Conservation (phyloP, 2,329 filamentous ascomycete genomes). For the Nannizziopsis barbatae region DNA sequence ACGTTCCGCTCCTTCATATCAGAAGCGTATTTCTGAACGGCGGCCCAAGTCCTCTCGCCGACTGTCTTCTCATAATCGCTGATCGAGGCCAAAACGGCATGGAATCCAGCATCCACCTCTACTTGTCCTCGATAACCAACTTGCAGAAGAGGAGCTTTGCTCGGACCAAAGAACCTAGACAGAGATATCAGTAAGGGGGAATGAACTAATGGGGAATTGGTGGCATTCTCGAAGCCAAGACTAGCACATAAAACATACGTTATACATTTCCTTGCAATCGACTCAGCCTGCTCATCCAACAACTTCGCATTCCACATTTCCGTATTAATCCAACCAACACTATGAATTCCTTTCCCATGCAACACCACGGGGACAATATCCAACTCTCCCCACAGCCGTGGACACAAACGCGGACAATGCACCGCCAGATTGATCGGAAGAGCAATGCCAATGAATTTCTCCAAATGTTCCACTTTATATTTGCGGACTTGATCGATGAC, state of each 20-base stretch:
- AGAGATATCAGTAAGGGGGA: background rate
- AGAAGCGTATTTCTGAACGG: conserved; percentile 52
- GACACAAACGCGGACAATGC: conserved; percentile 54
- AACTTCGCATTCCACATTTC: conserved; percentile 44
- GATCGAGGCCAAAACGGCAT: conserved; percentile 48
- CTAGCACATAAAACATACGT: conserved; percentile 30
- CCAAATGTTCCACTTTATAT: conserved; percentile 55
- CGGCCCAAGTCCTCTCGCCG: conserved; percentile 50
- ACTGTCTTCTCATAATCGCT: conserved; percentile 53
- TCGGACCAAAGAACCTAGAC: conserved; percentile 59
- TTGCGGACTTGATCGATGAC: conserved; percentile 46
- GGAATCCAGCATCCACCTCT: conserved; percentile 57
- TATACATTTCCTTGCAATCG: conserved; percentile 67
- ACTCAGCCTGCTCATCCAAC: conserved; percentile 73
- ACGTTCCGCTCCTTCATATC: conserved; percentile 53
- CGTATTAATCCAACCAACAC: conserved; percentile 20
- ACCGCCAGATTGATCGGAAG: conserved; percentile 50
- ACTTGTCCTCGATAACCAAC: conserved; percentile 58
- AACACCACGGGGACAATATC: conserved; percentile 65
- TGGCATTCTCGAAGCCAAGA: too few relatives aligned
- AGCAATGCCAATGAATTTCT: conserved; percentile 67
- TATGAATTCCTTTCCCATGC: conserved; percentile 24
- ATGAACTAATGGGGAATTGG: conserved; percentile 5
- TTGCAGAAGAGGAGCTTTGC: conserved; percentile 53
- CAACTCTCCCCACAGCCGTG: conserved; percentile 62